Evolutionary conservation across 306 rosid genomes (phyloP).

Genomic region (Mimosa bimucronata): DNA sequence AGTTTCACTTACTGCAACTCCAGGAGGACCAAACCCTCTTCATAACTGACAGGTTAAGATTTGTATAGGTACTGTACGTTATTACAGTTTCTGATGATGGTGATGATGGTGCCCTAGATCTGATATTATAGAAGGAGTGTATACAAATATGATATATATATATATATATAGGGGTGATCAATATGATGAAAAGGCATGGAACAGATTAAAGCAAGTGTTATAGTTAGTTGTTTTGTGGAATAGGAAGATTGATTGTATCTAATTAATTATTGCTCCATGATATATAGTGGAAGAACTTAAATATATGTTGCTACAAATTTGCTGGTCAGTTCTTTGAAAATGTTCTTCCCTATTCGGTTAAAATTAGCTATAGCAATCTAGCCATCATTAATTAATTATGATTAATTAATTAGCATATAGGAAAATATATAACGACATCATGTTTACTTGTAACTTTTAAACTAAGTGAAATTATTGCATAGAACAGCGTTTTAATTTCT

Average conservation of each 20-base stretch:
- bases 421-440: background rate
- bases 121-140: slow-evolving; percentile 8
- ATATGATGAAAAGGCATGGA: background rate
- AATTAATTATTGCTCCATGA: background rate
- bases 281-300: background rate
- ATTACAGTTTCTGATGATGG: slow-evolving; percentile 19
- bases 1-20: slow-evolving; percentile 55
- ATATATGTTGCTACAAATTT: background rate
- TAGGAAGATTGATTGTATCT: background rate
- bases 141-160: background rate
- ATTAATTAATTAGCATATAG: too few species aligned
- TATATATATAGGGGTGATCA: background rate
- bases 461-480: background rate
- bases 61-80: slow-evolving; percentile 6
- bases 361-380: background rate
- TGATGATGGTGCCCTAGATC: slow-evolving; percentile 35
- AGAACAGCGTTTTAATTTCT: background rate
- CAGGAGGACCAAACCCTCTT: slow-evolving; percentile 81
- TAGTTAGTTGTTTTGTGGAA: background rate
- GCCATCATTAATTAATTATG: background rate
- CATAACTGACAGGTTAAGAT: slow-evolving; percentile 50
- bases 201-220: background rate
- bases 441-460: background rate
- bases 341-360: background rate
- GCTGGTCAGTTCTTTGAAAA: background rate